Conservation (phyloP, 495 filamentous ascomycete genomes). For the Hypoxylon perforatum region DNA sequence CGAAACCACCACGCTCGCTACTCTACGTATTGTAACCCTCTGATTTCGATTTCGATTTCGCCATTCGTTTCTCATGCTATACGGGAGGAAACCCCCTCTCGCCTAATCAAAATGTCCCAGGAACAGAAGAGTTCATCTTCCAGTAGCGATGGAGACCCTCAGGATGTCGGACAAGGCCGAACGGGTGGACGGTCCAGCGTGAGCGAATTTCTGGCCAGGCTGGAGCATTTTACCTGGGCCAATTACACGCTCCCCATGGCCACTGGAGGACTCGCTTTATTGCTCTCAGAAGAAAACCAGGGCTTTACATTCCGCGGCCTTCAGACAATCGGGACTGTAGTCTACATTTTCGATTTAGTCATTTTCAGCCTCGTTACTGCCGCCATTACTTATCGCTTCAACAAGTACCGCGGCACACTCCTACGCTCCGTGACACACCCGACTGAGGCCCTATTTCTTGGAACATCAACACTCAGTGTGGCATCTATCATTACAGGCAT, state of each 20-base stretch:
- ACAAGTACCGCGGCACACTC: conserved; percentile 61
- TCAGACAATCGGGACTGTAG: conserved; percentile 65
- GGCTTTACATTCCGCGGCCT: conserved; percentile 64
- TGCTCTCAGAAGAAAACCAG: conserved; percentile 68
- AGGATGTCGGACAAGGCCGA: conserved; percentile 10
- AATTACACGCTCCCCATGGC: conserved; percentile 76
- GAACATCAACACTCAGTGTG: conserved; percentile 73
- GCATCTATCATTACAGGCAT: conserved; percentile 71
- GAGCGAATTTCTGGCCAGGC: conserved; percentile 51
- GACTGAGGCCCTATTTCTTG: conserved; percentile 73
- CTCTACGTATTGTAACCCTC: background rate
- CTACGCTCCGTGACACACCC: conserved; percentile 68
- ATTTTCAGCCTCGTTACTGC: conserved; percentile 65
- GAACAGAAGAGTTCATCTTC: conserved; percentile 32
- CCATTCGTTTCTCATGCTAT: background rate
- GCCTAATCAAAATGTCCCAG: conserved; percentile 17
- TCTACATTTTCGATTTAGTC: conserved; percentile 72
- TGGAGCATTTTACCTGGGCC: conserved; percentile 78
- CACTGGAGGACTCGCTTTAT: conserved; percentile 71
- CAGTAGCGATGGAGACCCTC: conserved; percentile 31
- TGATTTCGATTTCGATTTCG: background rate
- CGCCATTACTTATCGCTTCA: conserved; percentile 67
- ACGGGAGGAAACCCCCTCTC: conserved; percentile 1
- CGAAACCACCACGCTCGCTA: too few relatives aligned
- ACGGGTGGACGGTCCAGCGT: conserved; percentile 19